These are phyloP conservation scores for Blastocystis sp. DNA, from an alignment of 352 stramenopile species.

Conservation along the genomic window DNA sequence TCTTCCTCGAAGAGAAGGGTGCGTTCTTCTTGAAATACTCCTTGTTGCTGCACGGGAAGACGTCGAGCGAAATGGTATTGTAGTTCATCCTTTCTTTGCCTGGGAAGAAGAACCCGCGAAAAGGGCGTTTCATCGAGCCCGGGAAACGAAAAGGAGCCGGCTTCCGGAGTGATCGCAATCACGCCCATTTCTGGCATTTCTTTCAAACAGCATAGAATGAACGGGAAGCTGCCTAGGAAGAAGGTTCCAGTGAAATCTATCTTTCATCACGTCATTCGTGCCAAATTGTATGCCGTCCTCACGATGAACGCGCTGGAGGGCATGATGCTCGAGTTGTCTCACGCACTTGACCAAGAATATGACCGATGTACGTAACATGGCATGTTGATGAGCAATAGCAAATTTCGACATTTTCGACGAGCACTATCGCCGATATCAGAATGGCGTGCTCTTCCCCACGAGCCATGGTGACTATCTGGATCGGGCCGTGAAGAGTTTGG, in stretches of 20 bases:
- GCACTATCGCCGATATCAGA: constrained; percentile 61
- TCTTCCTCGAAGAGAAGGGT: not conserved
- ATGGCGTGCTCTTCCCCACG: constrained; percentile 45
- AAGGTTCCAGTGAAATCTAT: constrained; percentile 72
- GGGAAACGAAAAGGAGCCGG: not conserved
- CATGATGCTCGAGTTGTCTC: constrained; percentile 67
- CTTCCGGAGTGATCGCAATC: not conserved
- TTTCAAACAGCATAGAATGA: constrained; percentile 43
- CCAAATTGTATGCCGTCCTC: constrained; percentile 70
- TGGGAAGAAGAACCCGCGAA: not conserved
- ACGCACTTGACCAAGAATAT: constrained; percentile 5
- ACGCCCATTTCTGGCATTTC: not conserved
- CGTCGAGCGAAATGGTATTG: not conserved
- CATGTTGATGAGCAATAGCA: not conserved
- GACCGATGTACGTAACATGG: not conserved
- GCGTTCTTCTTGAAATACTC: constrained; percentile 5
- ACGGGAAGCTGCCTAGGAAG: constrained; percentile 65
- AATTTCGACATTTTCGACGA: constrained; percentile 62
- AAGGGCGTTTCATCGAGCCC: not conserved
- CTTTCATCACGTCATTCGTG: constrained; percentile 72
- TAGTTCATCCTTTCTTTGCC: constrained; percentile 2
- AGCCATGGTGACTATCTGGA: constrained; percentile 69
- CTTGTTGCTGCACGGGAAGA: constrained; percentile 33
- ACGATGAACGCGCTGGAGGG: constrained; percentile 71
- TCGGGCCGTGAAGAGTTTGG: constrained; percentile 68